Evolutionary conservation across 106 monocot genomes (phyloP).

Genomic region (Hemerocallis citrina): DNA sequence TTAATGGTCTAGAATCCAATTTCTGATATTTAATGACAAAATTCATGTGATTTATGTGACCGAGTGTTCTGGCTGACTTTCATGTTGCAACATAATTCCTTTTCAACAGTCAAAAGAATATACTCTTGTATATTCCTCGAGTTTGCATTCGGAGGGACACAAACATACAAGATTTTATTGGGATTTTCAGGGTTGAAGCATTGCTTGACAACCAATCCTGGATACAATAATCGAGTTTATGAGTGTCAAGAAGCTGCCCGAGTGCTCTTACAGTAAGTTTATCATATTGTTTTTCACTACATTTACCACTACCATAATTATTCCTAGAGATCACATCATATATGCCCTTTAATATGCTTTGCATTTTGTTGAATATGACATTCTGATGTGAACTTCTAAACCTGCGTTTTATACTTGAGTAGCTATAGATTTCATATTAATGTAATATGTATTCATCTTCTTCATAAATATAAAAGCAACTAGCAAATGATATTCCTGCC

Average conservation of each 20-base stretch:
- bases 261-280: constrained; percentile 55
- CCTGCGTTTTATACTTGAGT: too few relatives aligned
- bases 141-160: constrained; percentile 14
- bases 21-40: too few relatives aligned
- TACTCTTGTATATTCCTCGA: constrained; percentile 23
- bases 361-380: too few relatives aligned
- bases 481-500: too few relatives aligned
- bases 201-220: constrained; percentile 53
- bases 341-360: too few relatives aligned
- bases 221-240: constrained; percentile 79
- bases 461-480: too few relatives aligned
- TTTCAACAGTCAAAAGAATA: constrained; percentile 54
- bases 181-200: constrained; percentile 87
- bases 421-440: too few relatives aligned
- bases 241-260: constrained; percentile 81
- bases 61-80: constrained; percentile 11
- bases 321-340: too few relatives aligned
- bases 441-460: too few relatives aligned
- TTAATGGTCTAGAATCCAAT: not conserved
- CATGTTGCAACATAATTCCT: too few relatives aligned
- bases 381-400: too few relatives aligned
- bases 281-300: constrained; percentile 4
- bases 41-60: not conserved
- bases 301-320: too few relatives aligned
- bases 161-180: constrained; percentile 72